A percentile compares a stretch with the other conserved stretches of the same genome.
These are phyloP conservation scores for Torulaspora quercuum DNA, from an alignment of 805 yeast species.

Conservation along the genomic window DNA sequence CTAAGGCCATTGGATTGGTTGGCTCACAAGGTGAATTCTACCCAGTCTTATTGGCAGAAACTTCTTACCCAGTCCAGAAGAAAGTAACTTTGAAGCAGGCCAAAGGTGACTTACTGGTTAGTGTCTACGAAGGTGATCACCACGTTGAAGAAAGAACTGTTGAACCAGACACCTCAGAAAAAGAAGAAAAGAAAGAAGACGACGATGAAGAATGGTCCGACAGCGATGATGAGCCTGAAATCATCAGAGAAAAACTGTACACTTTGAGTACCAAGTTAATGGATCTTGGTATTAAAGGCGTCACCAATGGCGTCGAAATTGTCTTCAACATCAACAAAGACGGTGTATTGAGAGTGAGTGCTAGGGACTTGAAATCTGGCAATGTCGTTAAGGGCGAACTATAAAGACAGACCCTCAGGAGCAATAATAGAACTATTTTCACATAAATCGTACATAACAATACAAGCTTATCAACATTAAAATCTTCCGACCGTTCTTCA, in stretches of 20 bases:
- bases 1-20: constrained; percentile 80
- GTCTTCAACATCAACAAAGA: constrained; percentile 54
- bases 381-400: constrained; percentile 54
- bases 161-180: constrained; percentile 58
- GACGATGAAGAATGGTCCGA: constrained; percentile 49
- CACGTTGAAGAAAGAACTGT: constrained; percentile 76
- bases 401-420: constrained; percentile 20
- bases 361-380: constrained; percentile 61
- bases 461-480: too few species aligned
- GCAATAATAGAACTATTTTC: too few species aligned
- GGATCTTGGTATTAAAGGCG: constrained; percentile 70
- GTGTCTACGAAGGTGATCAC: constrained; percentile 82
- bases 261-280: constrained; percentile 73
- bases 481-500: too few species aligned
- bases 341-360: constrained; percentile 56
- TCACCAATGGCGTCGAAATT: constrained; percentile 64
- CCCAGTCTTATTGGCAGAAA: constrained; percentile 72
- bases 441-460: too few species aligned
- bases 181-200: constrained; percentile 50
- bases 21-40: constrained; percentile 68
- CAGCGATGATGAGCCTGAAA: constrained; percentile 81
- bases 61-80: constrained; percentile 88
- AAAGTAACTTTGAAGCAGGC: constrained; percentile 59
- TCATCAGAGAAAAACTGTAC: constrained; percentile 69
- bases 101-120: constrained; percentile 59